Evolutionary conservation across 345 rosid genomes (phyloP), one percentile per base, ranked within the genome.

Genomic region (Boechera divaricarpa): DNA sequence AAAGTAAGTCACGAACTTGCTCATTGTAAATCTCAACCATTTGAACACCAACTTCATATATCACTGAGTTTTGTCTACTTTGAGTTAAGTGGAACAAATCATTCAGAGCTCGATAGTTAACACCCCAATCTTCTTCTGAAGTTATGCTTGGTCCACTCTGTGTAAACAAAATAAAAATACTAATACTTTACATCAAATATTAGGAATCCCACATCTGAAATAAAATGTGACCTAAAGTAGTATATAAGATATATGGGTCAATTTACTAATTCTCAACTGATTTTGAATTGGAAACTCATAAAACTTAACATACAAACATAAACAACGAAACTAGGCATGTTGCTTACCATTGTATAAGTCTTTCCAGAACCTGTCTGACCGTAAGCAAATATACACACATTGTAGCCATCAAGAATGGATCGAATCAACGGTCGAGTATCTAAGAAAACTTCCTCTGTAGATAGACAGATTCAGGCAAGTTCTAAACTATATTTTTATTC

Each of bases 321-420:
- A n/a, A n/a, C n/a, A n/a, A 3, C 6, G 18, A 69, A 42, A 70
- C 2, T 5, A 55, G 2, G 3, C 70, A 42, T 59, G 48, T 48
- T 49, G 24, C 76, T 26, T 75, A 90, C 98, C 98, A 93, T 93
- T 28, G 97, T 93, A 67, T 90, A 90, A 54, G 98, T 93, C 83
- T 93, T 93, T 61, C 98, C 98, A 0, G 98, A 93, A 21, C 98
- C 98, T 24, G 94, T 92, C 78, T 92, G 98, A 69, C 98, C 98
- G 70, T 92, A 92, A 12, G 98, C 98, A 83, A 92, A 90, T 71
- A 92, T 90, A 63, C 96, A 92, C 26, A 92, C 98, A 74, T 88
- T 90, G 78, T 83, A 92, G 49, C 98, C 98, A 59, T 92, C 97
- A 73, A 92, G 91, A 69, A 90, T 92, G 16, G 98, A 90, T 29